Percentiles rank a stretch among this genome's conserved stretches.
Conservation (phyloP, 2,329 filamentous ascomycete species). For the Botrytis fabae region DNA sequence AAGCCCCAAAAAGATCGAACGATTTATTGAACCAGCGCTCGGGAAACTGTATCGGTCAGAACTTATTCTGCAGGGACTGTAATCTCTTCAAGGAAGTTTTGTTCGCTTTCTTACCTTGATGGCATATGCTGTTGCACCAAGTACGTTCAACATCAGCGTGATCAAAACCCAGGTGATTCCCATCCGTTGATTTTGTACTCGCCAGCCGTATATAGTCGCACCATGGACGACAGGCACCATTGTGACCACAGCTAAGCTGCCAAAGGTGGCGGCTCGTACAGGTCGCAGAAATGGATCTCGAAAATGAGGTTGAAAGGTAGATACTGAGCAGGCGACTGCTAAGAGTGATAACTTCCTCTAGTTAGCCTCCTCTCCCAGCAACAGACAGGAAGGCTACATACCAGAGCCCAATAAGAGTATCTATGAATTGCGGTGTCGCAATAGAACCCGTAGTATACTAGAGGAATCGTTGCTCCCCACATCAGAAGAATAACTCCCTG, state of each 20-base stretch:
- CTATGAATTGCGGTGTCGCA: conserved; percentile 35
- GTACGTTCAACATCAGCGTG: conserved; percentile 44
- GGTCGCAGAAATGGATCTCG: conserved; percentile 44
- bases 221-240: conserved; percentile 46
- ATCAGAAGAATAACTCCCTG: conserved; percentile 62
- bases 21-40: conserved; percentile 46
- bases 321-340: conserved; percentile 44
- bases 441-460: conserved; percentile 53
- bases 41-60: conserved; percentile 43
- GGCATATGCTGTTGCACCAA: conserved; percentile 45
- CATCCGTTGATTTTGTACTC: conserved; percentile 43
- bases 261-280: conserved; percentile 46
- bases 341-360: conserved; percentile 2
- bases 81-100: background rate
- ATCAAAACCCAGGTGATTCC: conserved; percentile 45
- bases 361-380: background rate
- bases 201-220: conserved; percentile 39
- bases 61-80: background rate
- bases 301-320: conserved; percentile 44
- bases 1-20: conserved; percentile 50
- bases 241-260: conserved; percentile 45
- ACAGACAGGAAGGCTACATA: conserved; percentile 25
- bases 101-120: conserved; percentile 34
- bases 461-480: conserved; percentile 60
- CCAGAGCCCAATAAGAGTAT: conserved; percentile 6